phyloP scores from a whole-genome alignment of 345 rosid species.

The Euphorbia tirucalli region DNA sequence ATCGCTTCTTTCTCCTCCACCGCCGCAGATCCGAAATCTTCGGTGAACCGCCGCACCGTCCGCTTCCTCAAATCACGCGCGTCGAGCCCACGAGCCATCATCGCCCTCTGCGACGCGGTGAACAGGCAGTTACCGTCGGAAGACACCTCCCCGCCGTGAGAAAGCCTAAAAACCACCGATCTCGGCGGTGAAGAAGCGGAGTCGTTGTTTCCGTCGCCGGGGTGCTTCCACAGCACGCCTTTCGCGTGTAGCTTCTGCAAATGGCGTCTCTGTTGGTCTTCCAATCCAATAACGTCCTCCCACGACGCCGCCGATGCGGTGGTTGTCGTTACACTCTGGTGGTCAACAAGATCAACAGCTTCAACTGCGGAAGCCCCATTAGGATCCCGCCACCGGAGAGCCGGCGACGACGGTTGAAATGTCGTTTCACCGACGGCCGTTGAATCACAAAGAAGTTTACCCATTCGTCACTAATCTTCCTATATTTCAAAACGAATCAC shows the following conservation, averaged over 20 bases:
- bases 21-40: conserved; percentile 64
- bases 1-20: conserved; percentile 46
- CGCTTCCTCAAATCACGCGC: conserved; percentile 68
- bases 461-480: conserved; percentile 46
- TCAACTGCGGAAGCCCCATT: conserved; percentile 35
- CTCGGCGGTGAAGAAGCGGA: conserved; percentile 2
- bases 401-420: conserved; percentile 61
- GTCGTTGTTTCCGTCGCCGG: conserved; percentile 37
- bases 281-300: conserved; percentile 83
- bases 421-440: conserved; percentile 57
- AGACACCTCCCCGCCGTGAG: conserved; percentile 93
- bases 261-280: conserved; percentile 83
- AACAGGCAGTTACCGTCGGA: conserved; percentile 96
- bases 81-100: conserved; percentile 66
- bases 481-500: not conserved
- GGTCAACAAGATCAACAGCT: conserved; percentile 56
- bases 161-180: conserved; percentile 71
- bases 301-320: conserved; percentile 70
- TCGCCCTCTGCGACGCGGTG: conserved; percentile 81
- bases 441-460: conserved; percentile 78
- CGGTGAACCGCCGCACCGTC: conserved; percentile 66
- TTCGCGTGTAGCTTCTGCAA: conserved; percentile 65
- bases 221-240: conserved; percentile 92
- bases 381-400: conserved; percentile 57
- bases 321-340: conserved; percentile 25